Evolutionary conservation across 1,284 basidiomycete species (phyloP), one percentile per base, ranked within the genome.

Genomic region (Cutaneotrichosporon sp.): DNA sequence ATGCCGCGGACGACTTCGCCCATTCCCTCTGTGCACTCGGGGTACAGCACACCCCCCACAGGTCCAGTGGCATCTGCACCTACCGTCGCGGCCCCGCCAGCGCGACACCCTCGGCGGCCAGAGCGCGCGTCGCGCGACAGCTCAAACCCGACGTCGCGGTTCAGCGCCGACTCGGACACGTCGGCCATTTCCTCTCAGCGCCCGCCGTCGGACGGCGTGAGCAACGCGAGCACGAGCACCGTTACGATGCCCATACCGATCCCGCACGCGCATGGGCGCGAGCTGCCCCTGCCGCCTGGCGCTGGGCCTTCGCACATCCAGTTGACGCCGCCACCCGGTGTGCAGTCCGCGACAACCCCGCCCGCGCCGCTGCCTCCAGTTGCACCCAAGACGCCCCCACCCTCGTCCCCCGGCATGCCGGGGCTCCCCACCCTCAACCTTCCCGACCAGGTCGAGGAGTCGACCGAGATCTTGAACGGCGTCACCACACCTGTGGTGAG

Each of bases 291-390:
- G 38, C 38, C 38, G 2, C 38, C 38, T 16, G 38, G 8, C 8
- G 38, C 11, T 25, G 47, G 11, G 18, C 13, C 47, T 25, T 25
- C 47, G 2, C 25, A 29, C 25, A 29, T 29, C 27, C 25, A 49
- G 25, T 27, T 8, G 14, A 49, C 25, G 25, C 47, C 25, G 25
- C 25, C 22, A 11, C 45, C 18, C 9, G 25, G 10, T 14, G 16
- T 7, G 13, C 47, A 29, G 16, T 14, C 25, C 25, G 9, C 13
- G 16, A 16, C 25, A 27, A 18, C 25, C 47, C 14, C 24, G 14
- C 54, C 69, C 50, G 81, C 82, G 2, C 81, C 83, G 7, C 70
- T 78, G 3, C 71, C 47, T 2, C 79, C 82, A 18, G 14, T 18
- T 18, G 18, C 31, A 14, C 47, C 45, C 20, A 46, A 25, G 22